Evolutionary conservation across 2,329 filamentous ascomycete species (phyloP), one percentile per base, ranked within the genome.

Genomic region (Fusarium circinatum): DNA sequence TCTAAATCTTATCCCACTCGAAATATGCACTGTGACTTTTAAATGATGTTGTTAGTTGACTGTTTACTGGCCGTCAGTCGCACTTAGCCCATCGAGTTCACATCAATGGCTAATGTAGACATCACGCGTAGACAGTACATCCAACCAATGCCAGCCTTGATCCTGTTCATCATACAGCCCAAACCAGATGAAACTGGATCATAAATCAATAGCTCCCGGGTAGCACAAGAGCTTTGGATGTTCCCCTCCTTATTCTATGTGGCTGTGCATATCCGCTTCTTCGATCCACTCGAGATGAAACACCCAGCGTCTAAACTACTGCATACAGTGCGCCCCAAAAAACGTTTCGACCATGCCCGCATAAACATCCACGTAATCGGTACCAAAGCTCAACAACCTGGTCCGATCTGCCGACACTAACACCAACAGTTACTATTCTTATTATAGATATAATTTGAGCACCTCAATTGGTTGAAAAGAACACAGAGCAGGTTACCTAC

Each of bases 1-100:
- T 2, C 2, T 8, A 0, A 26, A 3, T 3, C 4, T 8, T 8
- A 6, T 15, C 0, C 5, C 18, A 8, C 5, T 26, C 6, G 4
- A 12, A 8, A 4, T 51, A 20, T 24, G 8, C 8, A 14, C 7
- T 18, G 4, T 5, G 15, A 18, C 4, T 26, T 26, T 36, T 6
- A 0, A 6, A 24, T 17, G 6, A 36, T 7, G 3, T 14, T 3
- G 0, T 4, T 20, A 20, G 3, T 13, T 24, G 11, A 5, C 20
- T 14, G 39, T 1, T 20, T 13, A 1, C 42, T 13, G 5, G 8
- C 24, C 17, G 5, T 14, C 8, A 13, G 17, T 45, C 8, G 18
- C 7, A 45, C 17, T 24, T 13, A 7, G 13, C 24, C 44, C 0
- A 6, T 51, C 1, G 17, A 34, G 8, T 8, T 34, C 30, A 24